phyloP scores from a whole-genome alignment of 2,329 filamentous ascomycete species.

The Clonostachys chloroleuca region DNA sequence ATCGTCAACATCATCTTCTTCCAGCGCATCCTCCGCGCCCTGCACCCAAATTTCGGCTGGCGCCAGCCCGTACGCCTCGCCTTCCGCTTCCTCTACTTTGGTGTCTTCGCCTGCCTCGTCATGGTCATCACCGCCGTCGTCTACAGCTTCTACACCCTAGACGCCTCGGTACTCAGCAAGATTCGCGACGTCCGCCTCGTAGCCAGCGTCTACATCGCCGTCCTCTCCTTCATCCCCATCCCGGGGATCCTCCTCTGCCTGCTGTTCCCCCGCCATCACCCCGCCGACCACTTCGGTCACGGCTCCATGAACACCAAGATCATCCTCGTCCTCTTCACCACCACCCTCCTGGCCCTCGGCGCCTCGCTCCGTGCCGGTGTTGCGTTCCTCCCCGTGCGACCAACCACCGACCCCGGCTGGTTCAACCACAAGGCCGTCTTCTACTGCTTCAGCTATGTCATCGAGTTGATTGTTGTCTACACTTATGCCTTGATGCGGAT shows the following conservation, averaged over 20 bases:
- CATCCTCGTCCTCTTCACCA: conserved; percentile 54
- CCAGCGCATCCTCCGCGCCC: conserved; percentile 70
- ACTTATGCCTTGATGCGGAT: conserved; percentile 65
- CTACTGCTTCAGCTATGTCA: conserved; percentile 73
- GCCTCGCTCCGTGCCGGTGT: conserved; percentile 65
- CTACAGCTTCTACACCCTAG: conserved; percentile 63
- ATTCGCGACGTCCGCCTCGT: conserved; percentile 64
- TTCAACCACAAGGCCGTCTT: conserved; percentile 70
- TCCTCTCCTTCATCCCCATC: conserved; percentile 64
- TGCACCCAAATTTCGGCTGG: conserved; percentile 71
- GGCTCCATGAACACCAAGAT: conserved; percentile 66
- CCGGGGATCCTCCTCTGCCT: conserved; percentile 40
- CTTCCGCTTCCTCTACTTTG: conserved; percentile 55
- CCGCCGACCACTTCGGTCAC: conserved; percentile 48
- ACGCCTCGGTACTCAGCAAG: conserved; percentile 36
- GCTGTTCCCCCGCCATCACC: conserved; percentile 36
- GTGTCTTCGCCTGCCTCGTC: conserved; percentile 55
- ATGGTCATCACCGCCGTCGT: conserved; percentile 64
- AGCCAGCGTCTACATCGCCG: conserved; percentile 58
- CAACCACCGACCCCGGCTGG: conserved; percentile 53
- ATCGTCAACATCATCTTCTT: conserved; percentile 74
- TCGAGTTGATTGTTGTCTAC: conserved; percentile 68
- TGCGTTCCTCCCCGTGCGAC: conserved; percentile 43
- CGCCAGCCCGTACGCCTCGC: conserved; percentile 39
- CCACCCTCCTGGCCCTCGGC: conserved; percentile 60